These are phyloP conservation scores for Alternaria gansuensis DNA, from an alignment of 2,329 filamentous ascomycete genomes.

Conservation along the genomic window DNA sequence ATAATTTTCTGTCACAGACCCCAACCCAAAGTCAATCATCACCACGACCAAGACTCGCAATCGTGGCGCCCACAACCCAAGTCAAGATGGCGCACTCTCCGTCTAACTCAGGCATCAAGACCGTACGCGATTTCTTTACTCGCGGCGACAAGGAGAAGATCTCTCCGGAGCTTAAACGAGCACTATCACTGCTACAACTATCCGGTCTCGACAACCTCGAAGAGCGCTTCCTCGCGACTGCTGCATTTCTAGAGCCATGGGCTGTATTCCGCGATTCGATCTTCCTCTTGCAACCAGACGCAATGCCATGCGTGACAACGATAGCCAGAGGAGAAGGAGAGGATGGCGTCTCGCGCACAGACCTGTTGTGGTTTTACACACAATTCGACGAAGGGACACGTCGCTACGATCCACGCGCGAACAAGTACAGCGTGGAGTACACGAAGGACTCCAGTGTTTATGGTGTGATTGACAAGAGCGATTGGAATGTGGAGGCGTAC, in stretches of 20 bases:
- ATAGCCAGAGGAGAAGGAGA: conserved; percentile 3
- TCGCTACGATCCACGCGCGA: conserved; percentile 40
- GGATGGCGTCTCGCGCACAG: conserved; percentile 29
- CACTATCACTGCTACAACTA: conserved; percentile 39
- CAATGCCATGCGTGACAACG: conserved; percentile 20
- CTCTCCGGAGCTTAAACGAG: conserved; percentile 29
- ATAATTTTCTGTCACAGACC: neutral
- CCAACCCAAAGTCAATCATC: neutral
- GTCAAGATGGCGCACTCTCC: conserved; percentile 17
- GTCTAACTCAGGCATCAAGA: conserved; percentile 15
- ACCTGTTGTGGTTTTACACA: conserved; percentile 48
- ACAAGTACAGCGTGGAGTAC: conserved; percentile 25
- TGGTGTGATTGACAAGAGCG: conserved; percentile 38
- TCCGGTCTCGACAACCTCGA: conserved; percentile 36
- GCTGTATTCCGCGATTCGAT: conserved; percentile 42
- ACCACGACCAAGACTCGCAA: conserved; percentile 2
- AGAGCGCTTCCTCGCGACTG: conserved; percentile 37
- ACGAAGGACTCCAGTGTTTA: conserved; percentile 22
- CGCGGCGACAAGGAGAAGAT: conserved; percentile 27
- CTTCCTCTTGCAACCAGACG: conserved; percentile 31
- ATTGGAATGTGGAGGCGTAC: conserved; percentile 39
- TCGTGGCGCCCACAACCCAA: neutral
- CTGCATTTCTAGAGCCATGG: conserved; percentile 47
- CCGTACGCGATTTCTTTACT: conserved; percentile 28
- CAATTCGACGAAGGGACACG: conserved; percentile 39